Conservation (phyloP, 2,329 filamentous ascomycete species). For the Xylariaceae sp. region DNA sequence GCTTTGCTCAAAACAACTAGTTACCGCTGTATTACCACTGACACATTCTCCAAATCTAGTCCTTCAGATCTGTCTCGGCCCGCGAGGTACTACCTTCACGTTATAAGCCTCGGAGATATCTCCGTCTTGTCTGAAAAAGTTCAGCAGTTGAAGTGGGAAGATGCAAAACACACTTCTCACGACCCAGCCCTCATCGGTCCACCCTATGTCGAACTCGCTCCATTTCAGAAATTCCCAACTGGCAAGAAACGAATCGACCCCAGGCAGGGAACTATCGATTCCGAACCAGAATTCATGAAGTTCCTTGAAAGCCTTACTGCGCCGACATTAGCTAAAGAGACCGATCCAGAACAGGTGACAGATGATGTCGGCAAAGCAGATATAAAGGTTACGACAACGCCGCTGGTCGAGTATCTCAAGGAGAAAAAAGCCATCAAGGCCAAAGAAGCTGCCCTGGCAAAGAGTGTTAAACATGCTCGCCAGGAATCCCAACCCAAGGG, state of each 20-base stretch:
- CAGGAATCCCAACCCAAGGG: conserved; percentile 52
- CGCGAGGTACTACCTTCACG: conserved; percentile 75
- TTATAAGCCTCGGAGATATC: conserved; percentile 68
- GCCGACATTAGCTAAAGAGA: conserved; percentile 46
- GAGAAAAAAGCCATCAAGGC: conserved; percentile 82
- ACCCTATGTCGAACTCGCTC: conserved; percentile 74
- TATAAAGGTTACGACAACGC: conserved; percentile 71
- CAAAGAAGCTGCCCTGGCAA: conserved; percentile 54
- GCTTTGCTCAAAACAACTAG: conserved; percentile 16
- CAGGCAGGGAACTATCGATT: conserved; percentile 90
- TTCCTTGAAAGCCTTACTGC: conserved; percentile 88
- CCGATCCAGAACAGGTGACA: conserved; percentile 43
- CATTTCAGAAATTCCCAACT: conserved; percentile 77
- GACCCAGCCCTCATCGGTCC: conserved; percentile 71
- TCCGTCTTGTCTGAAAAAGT: conserved; percentile 65
- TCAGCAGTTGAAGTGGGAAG: conserved; percentile 66
- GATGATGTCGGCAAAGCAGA: conserved; percentile 49
- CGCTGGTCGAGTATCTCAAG: conserved; percentile 81
- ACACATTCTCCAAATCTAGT: conserved; percentile 39
- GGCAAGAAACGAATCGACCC: conserved; percentile 72
- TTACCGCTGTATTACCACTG: conserved; percentile 11
- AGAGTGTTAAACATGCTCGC: conserved; percentile 52
- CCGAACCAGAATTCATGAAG: conserved; percentile 90
- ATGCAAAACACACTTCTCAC: conserved; percentile 71
- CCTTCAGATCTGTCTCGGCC: conserved; percentile 82